These are phyloP conservation scores for Hypoxylon trugodes DNA, from an alignment of 495 filamentous ascomycete genomes.

Conservation along the genomic window DNA sequence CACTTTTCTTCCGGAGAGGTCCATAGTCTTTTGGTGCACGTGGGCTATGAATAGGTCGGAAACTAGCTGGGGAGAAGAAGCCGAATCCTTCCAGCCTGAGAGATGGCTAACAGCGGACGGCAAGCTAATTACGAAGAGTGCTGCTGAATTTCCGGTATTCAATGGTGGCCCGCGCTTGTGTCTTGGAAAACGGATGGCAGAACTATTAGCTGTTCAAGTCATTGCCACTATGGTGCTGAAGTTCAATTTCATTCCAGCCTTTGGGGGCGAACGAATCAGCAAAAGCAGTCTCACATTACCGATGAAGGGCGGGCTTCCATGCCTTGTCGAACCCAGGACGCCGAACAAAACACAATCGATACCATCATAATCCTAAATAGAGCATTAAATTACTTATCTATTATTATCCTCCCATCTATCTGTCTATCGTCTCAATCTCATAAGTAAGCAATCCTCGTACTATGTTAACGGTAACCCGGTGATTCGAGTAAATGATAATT, in stretches of 20 bases:
- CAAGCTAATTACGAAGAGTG: conserved; percentile 51
- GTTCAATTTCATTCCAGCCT: conserved; percentile 58
- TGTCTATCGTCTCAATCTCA: not conserved
- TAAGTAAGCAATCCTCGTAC: too few relatives aligned
- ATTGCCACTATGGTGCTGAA: conserved; percentile 55
- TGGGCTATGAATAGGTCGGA: conserved; percentile 68
- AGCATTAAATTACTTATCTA: too few relatives aligned
- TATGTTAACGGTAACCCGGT: too few relatives aligned
- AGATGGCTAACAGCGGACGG: conserved; percentile 58
- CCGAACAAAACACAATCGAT: not conserved
- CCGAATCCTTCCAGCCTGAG: conserved; percentile 61
- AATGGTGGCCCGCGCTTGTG: conserved; percentile 66
- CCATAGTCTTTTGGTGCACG: conserved; percentile 65
- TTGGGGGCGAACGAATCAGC: conserved; percentile 56
- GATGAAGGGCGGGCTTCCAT: conserved; percentile 67
- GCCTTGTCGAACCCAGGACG: conserved; percentile 42
- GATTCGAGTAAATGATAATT: too few relatives aligned
- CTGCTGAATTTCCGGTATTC: conserved; percentile 68
- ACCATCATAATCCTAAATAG: not conserved
- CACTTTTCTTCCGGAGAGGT: conserved; percentile 59
- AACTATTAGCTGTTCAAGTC: conserved; percentile 62
- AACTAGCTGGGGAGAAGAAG: conserved; percentile 64
- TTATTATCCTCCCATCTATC: too few relatives aligned
- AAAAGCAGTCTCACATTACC: conserved; percentile 67
- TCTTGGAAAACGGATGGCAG: conserved; percentile 68